Evolutionary conservation across 2,329 filamentous ascomycete genomes (phyloP).

Genomic region (Mycosphaerella arachidis): DNA sequence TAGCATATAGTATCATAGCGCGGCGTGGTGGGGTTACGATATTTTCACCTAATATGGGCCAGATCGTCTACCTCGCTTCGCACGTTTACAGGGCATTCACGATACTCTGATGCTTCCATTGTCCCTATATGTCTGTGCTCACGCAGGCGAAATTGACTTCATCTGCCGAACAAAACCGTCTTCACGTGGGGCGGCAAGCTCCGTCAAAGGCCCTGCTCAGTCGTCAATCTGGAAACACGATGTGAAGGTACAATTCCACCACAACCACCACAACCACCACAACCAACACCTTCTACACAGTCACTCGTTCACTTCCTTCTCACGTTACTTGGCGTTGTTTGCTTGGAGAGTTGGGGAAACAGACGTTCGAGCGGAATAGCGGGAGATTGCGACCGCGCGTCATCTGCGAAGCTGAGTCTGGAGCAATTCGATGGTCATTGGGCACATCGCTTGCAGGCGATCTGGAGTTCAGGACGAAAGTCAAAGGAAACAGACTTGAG

Average conservation of each 20-base stretch:
- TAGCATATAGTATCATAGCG: not conserved
- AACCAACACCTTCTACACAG: not conserved
- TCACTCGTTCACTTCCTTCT: slow-evolving; percentile 1
- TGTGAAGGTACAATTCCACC: not conserved
- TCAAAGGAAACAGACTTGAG: not conserved
- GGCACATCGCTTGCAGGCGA: not conserved
- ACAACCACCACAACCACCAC: not conserved
- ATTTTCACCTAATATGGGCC: too few species aligned
- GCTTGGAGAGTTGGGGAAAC: not conserved
- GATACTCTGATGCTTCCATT: not conserved
- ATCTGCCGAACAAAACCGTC: not conserved
- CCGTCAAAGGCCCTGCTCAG: not conserved
- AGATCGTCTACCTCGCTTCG: not conserved
- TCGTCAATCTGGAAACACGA: not conserved
- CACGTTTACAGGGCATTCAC: not conserved
- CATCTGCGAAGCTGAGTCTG: not conserved
- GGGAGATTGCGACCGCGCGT: slow-evolving; percentile 3
- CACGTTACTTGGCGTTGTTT: not conserved
- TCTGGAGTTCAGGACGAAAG: not conserved
- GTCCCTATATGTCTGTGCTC: not conserved
- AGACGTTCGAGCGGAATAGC: not conserved
- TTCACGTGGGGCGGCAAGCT: not conserved
- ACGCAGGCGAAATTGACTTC: not conserved
- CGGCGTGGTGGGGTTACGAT: too few species aligned
- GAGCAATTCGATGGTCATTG: not conserved